Percentiles rank a stretch among this genome's conserved stretches.
These are phyloP conservation scores for Aspergillus bombycis DNA, from an alignment of 2,329 filamentous ascomycete genomes.

Conservation along the genomic window DNA sequence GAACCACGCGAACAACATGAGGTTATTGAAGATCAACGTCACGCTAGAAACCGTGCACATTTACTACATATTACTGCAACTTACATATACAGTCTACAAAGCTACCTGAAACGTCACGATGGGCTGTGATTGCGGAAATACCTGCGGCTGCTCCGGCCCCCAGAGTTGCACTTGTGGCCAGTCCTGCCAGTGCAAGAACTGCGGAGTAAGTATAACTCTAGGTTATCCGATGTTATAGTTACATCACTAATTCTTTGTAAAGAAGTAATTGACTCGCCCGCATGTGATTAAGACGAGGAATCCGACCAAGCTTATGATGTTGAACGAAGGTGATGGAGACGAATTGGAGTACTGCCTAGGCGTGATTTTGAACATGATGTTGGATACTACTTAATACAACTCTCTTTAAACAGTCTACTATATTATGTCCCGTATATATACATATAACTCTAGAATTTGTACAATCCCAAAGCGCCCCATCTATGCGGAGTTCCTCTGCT, in stretches of 20 bases:
- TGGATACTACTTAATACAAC: slow-evolving; percentile 13
- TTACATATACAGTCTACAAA: neutral
- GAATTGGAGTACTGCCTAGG: slow-evolving; percentile 8
- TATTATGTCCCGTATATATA: neutral
- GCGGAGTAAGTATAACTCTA: slow-evolving; percentile 36
- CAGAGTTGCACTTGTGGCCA: slow-evolving; percentile 37
- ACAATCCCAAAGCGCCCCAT: neutral
- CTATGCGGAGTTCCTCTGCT: neutral
- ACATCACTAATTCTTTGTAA: neutral
- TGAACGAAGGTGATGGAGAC: slow-evolving; percentile 12
- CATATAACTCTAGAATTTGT: neutral
- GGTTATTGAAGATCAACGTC: neutral
- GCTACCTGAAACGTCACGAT: slow-evolving; percentile 23
- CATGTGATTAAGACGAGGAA: neutral
- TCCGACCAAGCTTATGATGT: neutral
- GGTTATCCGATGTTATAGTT: slow-evolving; percentile 13
- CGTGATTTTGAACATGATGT: slow-evolving; percentile 16
- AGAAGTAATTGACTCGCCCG: slow-evolving; percentile 26
- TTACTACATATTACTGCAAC: neutral
- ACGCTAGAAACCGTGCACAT: neutral
- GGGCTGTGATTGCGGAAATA: slow-evolving; percentile 40
- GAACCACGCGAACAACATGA: neutral
- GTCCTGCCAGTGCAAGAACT: slow-evolving; percentile 41
- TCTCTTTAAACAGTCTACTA: neutral
- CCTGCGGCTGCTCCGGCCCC: slow-evolving; percentile 36